phyloP scores from a whole-genome alignment of 441 rosid genomes.

The Croton laevigatus region DNA sequence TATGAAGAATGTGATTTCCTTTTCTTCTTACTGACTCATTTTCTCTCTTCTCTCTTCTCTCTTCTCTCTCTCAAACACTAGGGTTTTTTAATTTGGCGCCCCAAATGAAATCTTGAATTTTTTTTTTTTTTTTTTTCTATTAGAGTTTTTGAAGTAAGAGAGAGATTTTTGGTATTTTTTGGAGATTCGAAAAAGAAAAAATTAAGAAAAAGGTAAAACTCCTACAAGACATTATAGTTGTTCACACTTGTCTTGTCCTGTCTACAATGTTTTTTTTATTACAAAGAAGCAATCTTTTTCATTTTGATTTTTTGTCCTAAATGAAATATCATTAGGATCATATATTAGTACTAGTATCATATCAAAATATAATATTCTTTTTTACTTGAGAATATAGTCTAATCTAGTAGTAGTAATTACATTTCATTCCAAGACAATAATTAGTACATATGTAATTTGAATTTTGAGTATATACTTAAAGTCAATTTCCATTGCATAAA shows the following conservation, averaged over 20 bases:
- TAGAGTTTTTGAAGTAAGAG: neutral
- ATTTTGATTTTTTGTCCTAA: neutral
- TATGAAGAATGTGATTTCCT: neutral
- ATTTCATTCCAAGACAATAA: no score
- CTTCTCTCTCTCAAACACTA: conserved; percentile 7
- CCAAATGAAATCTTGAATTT: conserved; percentile 24
- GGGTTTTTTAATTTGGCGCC: conserved; percentile 46
- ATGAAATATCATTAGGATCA: neutral
- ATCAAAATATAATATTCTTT: no score
- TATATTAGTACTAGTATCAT: no score
- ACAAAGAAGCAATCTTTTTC: neutral
- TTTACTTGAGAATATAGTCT: no score
- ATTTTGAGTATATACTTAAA: no score
- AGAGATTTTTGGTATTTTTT: conserved; percentile 1
- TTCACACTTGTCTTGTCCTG: neutral
- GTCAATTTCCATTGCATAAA: no score
- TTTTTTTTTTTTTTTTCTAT: neutral
- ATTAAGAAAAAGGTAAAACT: neutral
- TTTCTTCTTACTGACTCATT: neutral
- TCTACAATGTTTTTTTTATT: neutral
- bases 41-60: neutral
- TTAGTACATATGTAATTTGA: no score
- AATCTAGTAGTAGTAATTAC: no score
- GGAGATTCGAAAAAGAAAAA: neutral
- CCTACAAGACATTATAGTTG: conserved; percentile 10